Percentiles rank a stretch among this genome's conserved stretches.
Conservation (phyloP, 805 yeast species). For the Sugiyamaella qingdaonensis region DNA sequence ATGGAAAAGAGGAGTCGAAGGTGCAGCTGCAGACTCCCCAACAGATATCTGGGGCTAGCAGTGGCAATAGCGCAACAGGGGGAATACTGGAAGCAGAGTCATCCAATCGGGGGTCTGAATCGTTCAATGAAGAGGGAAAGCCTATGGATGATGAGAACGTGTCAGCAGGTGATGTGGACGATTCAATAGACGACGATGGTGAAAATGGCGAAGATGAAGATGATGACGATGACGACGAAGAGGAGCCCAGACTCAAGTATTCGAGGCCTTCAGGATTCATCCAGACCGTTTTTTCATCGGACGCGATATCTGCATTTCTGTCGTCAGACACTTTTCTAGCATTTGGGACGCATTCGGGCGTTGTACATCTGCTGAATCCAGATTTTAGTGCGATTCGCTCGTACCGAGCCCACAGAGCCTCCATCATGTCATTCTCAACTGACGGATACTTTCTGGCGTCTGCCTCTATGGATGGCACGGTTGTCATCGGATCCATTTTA, state of each 20-base stretch:
- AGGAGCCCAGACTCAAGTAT: slow-evolving; percentile 56
- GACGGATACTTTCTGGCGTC: slow-evolving; percentile 78
- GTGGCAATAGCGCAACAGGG: background rate
- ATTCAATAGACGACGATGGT: slow-evolving; percentile 18
- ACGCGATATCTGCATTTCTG: slow-evolving; percentile 69
- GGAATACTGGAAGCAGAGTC: background rate
- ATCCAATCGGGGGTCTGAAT: background rate
- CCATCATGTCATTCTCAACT: slow-evolving; percentile 65
- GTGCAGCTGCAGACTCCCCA: too few relatives aligned
- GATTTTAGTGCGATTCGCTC: slow-evolving; percentile 63
- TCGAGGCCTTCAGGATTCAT: slow-evolving; percentile 67
- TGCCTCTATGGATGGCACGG: slow-evolving; percentile 92
- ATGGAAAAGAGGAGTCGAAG: too few relatives aligned
- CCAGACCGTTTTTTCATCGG: slow-evolving; percentile 61
- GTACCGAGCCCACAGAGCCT: slow-evolving; percentile 79
- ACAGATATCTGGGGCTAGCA: background rate
- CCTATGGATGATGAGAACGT: slow-evolving; percentile 18
- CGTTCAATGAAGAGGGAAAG: background rate
- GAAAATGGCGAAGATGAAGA: slow-evolving; percentile 28
- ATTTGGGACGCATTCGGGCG: slow-evolving; percentile 88
- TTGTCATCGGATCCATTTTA: slow-evolving; percentile 67
- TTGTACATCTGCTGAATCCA: slow-evolving; percentile 62
- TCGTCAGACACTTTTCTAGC: slow-evolving; percentile 59
- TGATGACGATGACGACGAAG: slow-evolving; percentile 31
- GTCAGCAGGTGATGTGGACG: slow-evolving; percentile 21